phyloP scores from a whole-genome alignment of 2,329 filamentous ascomycete species.

The Zymoseptoria passerinii region DNA sequence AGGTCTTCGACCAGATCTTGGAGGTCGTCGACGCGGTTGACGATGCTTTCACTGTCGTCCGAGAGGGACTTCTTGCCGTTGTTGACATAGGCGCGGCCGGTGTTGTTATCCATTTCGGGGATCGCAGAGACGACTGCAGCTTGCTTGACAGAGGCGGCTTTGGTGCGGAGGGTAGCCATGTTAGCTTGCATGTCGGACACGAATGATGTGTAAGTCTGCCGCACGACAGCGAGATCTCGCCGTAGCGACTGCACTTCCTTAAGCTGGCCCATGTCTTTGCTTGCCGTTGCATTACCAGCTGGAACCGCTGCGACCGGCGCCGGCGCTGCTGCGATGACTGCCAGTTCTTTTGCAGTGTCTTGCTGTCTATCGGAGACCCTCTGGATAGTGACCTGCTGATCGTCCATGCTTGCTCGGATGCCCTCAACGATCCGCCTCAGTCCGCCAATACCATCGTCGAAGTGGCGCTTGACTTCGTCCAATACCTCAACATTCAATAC shows the following conservation, averaged over 20 bases:
- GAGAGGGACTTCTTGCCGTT: constrained; percentile 79
- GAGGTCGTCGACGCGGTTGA: constrained; percentile 89
- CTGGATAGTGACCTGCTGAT: constrained; percentile 73
- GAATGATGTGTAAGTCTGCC: constrained; percentile 89
- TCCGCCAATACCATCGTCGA: constrained; percentile 80
- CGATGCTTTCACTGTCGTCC: constrained; percentile 79
- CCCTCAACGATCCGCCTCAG: constrained; percentile 77
- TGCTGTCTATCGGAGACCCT: constrained; percentile 84
- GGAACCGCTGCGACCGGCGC: constrained; percentile 28
- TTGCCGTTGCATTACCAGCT: constrained; percentile 20
- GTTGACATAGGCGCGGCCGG: constrained; percentile 78
- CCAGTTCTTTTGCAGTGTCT: constrained; percentile 80
- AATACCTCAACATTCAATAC: constrained; percentile 87
- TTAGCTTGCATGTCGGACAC: constrained; percentile 79
- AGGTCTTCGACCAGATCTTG: constrained; percentile 95
- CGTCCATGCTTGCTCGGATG: constrained; percentile 73
- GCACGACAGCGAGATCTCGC: constrained; percentile 80
- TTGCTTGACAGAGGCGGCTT: constrained; percentile 72
- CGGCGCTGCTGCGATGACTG: constrained; percentile 51
- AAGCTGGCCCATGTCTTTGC: constrained; percentile 50
- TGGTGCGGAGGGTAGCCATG: constrained; percentile 73
- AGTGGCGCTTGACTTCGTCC: constrained; percentile 92
- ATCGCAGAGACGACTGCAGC: constrained; percentile 62
- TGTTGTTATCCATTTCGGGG: constrained; percentile 65
- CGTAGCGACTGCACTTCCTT: constrained; percentile 73